phyloP scores from a whole-genome alignment of 768 basidiomycete species.

The Mycena vulgaris region DNA sequence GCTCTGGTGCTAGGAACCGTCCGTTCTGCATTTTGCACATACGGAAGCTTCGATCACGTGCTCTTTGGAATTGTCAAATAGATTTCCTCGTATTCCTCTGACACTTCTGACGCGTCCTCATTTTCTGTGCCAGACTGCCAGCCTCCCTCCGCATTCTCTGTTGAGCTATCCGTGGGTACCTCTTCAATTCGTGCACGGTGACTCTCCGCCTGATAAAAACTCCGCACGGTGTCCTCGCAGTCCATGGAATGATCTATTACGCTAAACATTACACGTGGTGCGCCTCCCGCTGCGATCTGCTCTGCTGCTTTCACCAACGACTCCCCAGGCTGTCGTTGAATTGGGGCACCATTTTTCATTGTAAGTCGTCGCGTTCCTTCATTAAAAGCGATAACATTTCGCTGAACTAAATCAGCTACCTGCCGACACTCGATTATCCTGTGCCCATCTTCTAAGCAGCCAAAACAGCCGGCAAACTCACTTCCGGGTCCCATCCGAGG shows the following conservation, averaged over 20 bases:
- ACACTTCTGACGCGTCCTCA: no score
- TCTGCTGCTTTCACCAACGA: constrained; percentile 29
- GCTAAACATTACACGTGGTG: constrained; percentile 27
- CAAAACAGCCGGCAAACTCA: no score
- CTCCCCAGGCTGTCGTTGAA: constrained; percentile 32
- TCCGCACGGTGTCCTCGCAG: neutral
- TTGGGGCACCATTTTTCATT: constrained; percentile 41
- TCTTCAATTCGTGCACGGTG: no score
- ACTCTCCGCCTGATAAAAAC: no score
- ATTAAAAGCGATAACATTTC: constrained; percentile 23
- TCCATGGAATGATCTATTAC: neutral
- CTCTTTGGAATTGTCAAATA: no score
- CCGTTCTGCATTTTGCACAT: no score
- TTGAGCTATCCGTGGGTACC: no score
- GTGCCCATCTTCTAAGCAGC: neutral
- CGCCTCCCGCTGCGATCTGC: neutral
- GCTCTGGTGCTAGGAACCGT: no score
- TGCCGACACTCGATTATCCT: neutral
- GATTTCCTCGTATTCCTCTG: no score
- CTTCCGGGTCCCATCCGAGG: neutral
- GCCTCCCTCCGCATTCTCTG: no score
- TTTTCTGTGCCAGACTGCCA: no score
- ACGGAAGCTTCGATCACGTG: no score
- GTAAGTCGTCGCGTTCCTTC: constrained; percentile 41
- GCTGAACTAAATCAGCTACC: constrained; percentile 21